These are phyloP conservation scores for Wickerhamiella parazyma DNA, from an alignment of 805 yeast genomes.

Conservation along the genomic window DNA sequence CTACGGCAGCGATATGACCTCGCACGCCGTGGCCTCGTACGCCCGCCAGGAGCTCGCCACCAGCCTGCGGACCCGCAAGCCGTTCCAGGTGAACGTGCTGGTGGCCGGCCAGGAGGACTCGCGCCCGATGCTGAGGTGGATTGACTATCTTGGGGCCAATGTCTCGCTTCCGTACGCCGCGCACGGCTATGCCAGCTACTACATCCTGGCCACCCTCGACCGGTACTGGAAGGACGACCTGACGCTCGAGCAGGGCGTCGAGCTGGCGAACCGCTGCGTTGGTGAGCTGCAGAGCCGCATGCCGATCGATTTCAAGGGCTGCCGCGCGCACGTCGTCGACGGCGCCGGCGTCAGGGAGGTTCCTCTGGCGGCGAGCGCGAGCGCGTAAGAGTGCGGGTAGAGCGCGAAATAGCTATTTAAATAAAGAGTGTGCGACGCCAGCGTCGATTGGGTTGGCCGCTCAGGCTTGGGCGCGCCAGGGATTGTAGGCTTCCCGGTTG, in stretches of 20 bases:
- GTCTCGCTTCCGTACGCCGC: slow-evolving; percentile 92
- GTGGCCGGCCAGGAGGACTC: slow-evolving; percentile 68
- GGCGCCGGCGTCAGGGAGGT: slow-evolving; percentile 36
- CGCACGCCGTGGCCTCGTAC: slow-evolving; percentile 77
- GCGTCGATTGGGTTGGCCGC: too few species aligned
- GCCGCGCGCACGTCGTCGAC: slow-evolving; percentile 51
- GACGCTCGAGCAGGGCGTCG: slow-evolving; percentile 63
- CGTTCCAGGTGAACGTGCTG: slow-evolving; percentile 86
- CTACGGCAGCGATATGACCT: slow-evolving; percentile 66
- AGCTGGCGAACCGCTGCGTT: slow-evolving; percentile 57
- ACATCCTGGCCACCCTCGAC: slow-evolving; percentile 78
- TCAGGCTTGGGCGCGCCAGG: too few species aligned
- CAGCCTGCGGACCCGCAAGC: slow-evolving; percentile 83
- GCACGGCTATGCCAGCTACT: slow-evolving; percentile 97
- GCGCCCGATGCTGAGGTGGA: slow-evolving; percentile 65
- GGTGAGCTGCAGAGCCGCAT: slow-evolving; percentile 69
- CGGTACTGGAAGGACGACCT: slow-evolving; percentile 74
- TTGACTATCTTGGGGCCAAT: slow-evolving; percentile 87
- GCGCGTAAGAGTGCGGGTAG: neutral
- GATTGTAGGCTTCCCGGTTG: slow-evolving; percentile 5
- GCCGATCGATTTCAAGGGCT: slow-evolving; percentile 93
- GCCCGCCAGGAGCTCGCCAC: slow-evolving; percentile 80
- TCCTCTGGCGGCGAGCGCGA: neutral
- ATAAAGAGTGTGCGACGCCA: neutral
- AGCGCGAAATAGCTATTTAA: neutral